These are phyloP conservation scores for Backusella mclennaniae DNA, from an alignment of 192 early-diverging fungal genomes.

Conservation along the genomic window DNA sequence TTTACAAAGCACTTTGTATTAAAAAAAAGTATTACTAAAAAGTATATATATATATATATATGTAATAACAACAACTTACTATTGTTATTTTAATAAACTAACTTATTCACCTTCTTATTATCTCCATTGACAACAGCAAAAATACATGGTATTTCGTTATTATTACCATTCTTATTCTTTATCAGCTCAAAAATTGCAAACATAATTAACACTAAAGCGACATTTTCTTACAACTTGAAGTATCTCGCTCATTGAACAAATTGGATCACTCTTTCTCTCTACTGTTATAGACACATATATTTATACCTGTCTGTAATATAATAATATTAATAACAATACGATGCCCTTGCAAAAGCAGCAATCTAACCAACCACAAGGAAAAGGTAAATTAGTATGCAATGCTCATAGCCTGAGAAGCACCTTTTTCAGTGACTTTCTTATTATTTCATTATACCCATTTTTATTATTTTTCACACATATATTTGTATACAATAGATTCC, in stretches of 20 bases:
- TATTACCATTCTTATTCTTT: neutral
- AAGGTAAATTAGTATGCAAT: neutral
- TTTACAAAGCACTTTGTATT: neutral
- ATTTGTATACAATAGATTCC: neutral
- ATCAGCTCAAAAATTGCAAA: neutral
- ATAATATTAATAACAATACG: neutral
- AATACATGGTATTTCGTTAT: neutral
- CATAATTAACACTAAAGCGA: neutral
- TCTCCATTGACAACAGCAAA: neutral
- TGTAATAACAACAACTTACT: neutral
- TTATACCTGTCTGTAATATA: neutral
- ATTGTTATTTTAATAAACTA: neutral
- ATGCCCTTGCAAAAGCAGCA: conserved; percentile 3
- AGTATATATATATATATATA: neutral
- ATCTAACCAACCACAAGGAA: neutral
- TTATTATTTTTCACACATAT: neutral
- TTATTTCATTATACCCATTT: neutral
- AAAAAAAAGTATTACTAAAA: neutral
- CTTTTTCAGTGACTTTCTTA: neutral
- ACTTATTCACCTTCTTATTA: neutral
- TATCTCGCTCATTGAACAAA: neutral
- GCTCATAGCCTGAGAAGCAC: neutral
- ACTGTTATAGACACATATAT: neutral
- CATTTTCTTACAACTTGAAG: neutral
- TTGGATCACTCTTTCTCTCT: neutral